A percentile compares a stretch with the other conserved stretches of the same genome.
These are phyloP conservation scores for Melastoma malabathricum DNA, from an alignment of 345 rosid species.

Conservation along the genomic window DNA sequence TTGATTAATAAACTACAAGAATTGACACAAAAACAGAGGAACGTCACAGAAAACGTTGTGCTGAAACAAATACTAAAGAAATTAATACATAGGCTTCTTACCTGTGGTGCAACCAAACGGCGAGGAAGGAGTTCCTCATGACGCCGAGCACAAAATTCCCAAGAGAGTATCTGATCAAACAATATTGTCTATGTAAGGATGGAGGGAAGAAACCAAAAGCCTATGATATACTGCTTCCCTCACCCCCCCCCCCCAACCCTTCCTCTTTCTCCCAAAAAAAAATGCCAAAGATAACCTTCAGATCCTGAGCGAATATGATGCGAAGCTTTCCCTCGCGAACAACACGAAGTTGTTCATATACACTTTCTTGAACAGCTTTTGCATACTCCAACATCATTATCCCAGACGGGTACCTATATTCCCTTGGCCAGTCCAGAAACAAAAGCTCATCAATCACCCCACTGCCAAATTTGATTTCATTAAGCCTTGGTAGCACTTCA, in stretches of 20 bases:
- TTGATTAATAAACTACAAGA: no score
- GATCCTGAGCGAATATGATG: constrained; percentile 70
- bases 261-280: background rate
- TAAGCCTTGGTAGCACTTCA: constrained; percentile 88
- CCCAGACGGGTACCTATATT: constrained; percentile 63
- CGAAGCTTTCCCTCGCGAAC: constrained; percentile 97
- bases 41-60: background rate
- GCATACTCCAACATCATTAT: constrained; percentile 74
- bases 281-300: constrained; percentile 43
- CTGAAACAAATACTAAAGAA: no score
- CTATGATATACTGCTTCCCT: background rate
- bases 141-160: constrained; percentile 93
- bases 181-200: background rate
- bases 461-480: constrained; percentile 92
- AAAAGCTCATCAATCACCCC: constrained; percentile 94
- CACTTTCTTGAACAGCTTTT: constrained; percentile 94
- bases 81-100: constrained; percentile 8
- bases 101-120: constrained; percentile 93
- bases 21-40: background rate
- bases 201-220: background rate
- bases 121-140: constrained; percentile 98
- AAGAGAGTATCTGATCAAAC: constrained; percentile 59
- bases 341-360: constrained; percentile 92
- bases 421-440: constrained; percentile 77
- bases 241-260: no score